Evolutionary conservation across 805 yeast genomes (phyloP).

Genomic region (Saccharomycopsis guyanensis): DNA sequence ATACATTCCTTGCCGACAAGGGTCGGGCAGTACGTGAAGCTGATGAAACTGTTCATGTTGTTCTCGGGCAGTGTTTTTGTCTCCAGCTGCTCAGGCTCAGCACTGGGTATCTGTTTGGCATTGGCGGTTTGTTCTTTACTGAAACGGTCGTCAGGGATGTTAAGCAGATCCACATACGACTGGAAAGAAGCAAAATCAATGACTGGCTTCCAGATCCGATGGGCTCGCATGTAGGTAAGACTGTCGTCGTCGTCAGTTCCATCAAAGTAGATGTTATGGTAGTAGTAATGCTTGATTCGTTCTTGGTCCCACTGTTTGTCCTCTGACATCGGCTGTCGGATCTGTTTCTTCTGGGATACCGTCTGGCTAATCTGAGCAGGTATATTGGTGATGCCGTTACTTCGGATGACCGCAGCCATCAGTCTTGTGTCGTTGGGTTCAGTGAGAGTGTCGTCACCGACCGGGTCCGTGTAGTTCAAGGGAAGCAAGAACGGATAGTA

Average conservation of each 20-base stretch:
- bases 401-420: neutral
- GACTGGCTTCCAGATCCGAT: neutral
- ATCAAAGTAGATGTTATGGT: neutral
- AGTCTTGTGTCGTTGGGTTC: neutral
- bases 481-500: neutral
- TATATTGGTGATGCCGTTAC: neutral
- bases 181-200: neutral
- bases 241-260: neutral
- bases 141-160: neutral
- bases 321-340: neutral
- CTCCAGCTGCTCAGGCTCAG: neutral
- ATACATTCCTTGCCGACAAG: conserved; percentile 32
- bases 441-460: neutral
- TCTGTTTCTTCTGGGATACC: neutral
- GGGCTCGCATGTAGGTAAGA: neutral
- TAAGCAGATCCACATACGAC: neutral
- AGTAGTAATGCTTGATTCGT: neutral
- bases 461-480: neutral
- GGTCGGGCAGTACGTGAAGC: conserved; percentile 24
- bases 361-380: neutral
- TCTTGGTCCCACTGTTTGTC: neutral
- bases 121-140: neutral
- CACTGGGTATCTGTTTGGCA: neutral
- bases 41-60: conserved; percentile 1
- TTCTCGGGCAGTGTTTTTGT: neutral